These are phyloP conservation scores for Lactuca saligna DNA, from an alignment of 129 eudicot species.

Conservation along the genomic window DNA sequence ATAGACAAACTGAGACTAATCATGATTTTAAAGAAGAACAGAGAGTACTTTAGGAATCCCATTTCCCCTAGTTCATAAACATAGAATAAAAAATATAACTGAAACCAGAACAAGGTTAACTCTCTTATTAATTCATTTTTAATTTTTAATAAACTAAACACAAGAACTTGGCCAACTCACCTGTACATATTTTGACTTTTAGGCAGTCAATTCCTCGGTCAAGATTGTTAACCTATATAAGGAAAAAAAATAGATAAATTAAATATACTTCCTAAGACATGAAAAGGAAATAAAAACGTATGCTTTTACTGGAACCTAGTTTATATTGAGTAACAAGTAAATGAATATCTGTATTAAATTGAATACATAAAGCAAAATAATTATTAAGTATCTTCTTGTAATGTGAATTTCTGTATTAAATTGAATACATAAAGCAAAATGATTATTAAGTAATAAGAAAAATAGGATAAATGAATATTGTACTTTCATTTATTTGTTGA, in stretches of 20 bases:
- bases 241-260: background rate
- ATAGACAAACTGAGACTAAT: too few relatives aligned
- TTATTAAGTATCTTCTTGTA: too few relatives aligned
- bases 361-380: too few relatives aligned
- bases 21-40: too few relatives aligned
- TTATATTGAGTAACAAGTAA: too few relatives aligned
- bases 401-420: too few relatives aligned
- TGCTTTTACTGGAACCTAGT: too few relatives aligned
- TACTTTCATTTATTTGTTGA: background rate
- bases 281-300: too few relatives aligned
- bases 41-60: too few relatives aligned
- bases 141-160: constrained; percentile 1
- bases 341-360: constrained; percentile 73
- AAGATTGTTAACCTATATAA: constrained; percentile 66
- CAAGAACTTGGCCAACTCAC: constrained; percentile 39
- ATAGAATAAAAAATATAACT: too few relatives aligned
- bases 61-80: too few relatives aligned
- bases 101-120: constrained; percentile 25
- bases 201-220: constrained; percentile 84
- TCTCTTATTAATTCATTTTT: too few relatives aligned
- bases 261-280: background rate
- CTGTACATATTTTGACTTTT: constrained; percentile 73
- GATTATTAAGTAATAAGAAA: background rate
- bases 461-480: background rate
- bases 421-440: constrained; percentile 19